Conservation (phyloP, 352 stramenopile genomes). For the Phytophthora litchii region DNA sequence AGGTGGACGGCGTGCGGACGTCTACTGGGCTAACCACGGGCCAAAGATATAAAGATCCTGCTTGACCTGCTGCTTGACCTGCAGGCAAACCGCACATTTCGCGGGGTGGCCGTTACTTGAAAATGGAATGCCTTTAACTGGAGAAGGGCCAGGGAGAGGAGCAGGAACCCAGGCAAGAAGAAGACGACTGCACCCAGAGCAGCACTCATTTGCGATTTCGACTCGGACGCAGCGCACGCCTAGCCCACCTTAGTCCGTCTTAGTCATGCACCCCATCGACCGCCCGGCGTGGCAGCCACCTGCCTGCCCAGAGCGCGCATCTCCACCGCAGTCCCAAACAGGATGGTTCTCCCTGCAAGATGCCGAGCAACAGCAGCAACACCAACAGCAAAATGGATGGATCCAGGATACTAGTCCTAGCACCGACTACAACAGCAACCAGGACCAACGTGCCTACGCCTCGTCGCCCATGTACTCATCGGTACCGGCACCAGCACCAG, state of each 20-base stretch:
- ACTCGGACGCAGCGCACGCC: constrained; percentile 1
- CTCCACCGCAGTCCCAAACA: constrained; percentile 40
- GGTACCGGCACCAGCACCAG: constrained; percentile 7
- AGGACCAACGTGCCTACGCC: constrained; percentile 15
- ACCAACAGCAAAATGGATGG: constrained; percentile 14
- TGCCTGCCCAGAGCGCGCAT: constrained; percentile 6
- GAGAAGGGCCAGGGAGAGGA: constrained; percentile 31
- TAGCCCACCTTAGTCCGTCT: neutral
- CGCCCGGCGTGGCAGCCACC: constrained; percentile 16
- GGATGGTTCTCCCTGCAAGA: constrained; percentile 65
- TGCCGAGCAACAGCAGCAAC: constrained; percentile 6
- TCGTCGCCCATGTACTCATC: constrained; percentile 23
- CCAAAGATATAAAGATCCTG: constrained; percentile 16
- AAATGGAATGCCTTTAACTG: constrained; percentile 29
- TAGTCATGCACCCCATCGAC: constrained; percentile 21
- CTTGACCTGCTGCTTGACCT: neutral
- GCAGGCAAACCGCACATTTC: constrained; percentile 17
- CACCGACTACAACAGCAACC: constrained; percentile 2
- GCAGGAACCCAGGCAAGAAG: constrained; percentile 24
- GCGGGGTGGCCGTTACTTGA: constrained; percentile 26
- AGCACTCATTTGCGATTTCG: constrained; percentile 33
- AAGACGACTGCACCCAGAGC: constrained; percentile 15
- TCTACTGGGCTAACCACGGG: constrained; percentile 12
- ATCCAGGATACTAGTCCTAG: constrained; percentile 8
- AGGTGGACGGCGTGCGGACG: constrained; percentile 8